These are phyloP conservation scores for Fraxinus albicans DNA, from an alignment of 305 asterid genomes.

Conservation along the genomic window DNA sequence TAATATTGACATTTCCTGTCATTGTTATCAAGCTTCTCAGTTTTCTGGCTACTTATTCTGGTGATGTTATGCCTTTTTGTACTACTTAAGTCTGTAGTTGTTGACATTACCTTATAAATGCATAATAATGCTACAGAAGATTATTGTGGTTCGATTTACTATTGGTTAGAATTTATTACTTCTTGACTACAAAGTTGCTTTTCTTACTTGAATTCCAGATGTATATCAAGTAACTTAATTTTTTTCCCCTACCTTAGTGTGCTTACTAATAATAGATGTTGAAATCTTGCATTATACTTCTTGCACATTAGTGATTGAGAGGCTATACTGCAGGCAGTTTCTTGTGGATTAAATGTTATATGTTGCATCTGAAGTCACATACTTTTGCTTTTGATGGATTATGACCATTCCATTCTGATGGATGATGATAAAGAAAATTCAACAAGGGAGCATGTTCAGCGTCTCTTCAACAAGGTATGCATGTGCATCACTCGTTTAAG, in stretches of 20 bases:
- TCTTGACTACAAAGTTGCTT: neutral
- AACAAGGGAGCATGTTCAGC: slow-evolving; percentile 66
- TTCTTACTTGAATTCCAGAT: neutral
- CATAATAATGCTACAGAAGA: neutral
- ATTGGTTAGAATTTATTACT: neutral
- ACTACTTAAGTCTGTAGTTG: neutral
- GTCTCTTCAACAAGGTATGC: slow-evolving; percentile 75
- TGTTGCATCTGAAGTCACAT: slow-evolving; percentile 19
- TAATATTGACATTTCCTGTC: neutral
- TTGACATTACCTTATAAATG: neutral
- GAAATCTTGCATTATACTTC: neutral
- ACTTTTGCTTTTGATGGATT: slow-evolving; percentile 48
- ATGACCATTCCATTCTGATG: slow-evolving; percentile 72
- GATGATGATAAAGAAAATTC: slow-evolving; percentile 52
- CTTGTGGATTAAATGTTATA: slow-evolving; percentile 31
- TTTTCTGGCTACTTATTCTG: neutral
- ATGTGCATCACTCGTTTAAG: neutral
- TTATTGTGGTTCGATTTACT: neutral
- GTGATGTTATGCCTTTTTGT: neutral
- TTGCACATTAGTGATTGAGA: neutral
- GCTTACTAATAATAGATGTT: neutral
- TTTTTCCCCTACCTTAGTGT: neutral
- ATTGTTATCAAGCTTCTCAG: neutral
- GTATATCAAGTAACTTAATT: neutral
- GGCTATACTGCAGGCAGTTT: slow-evolving; percentile 24